phyloP scores from a whole-genome alignment of 2,329 filamentous ascomycete species.

The Talaromyces verruculosus region DNA sequence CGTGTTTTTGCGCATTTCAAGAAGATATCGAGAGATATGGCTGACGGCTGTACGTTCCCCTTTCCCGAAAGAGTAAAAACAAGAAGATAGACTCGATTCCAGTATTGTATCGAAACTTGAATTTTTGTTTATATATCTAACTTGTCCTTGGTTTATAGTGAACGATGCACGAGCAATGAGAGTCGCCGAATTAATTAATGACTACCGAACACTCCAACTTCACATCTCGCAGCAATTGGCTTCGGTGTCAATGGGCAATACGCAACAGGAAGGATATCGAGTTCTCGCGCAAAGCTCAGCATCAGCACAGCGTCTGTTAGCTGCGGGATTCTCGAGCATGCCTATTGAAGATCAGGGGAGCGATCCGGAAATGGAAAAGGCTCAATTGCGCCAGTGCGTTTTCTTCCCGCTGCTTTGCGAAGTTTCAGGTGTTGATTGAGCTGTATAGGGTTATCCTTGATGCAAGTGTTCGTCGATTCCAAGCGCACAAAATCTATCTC shows the following conservation, averaged over 20 bases:
- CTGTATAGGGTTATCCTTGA: conserved; percentile 58
- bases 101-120: neutral
- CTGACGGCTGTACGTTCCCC: conserved; percentile 55
- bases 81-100: neutral
- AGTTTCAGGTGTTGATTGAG: neutral
- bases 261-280: conserved; percentile 59
- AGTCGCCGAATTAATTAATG: conserved; percentile 63
- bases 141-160: conserved; percentile 43
- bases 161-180: conserved; percentile 64
- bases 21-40: conserved; percentile 41
- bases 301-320: conserved; percentile 57
- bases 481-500: conserved; percentile 62
- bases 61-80: conserved; percentile 14
- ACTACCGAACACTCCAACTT: conserved; percentile 61
- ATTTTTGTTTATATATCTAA: conserved; percentile 4
- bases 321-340: conserved; percentile 45
- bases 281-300: conserved; percentile 57
- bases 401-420: neutral
- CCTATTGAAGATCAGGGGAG: conserved; percentile 40
- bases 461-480: conserved; percentile 60
- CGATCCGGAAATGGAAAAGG: conserved; percentile 54
- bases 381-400: conserved; percentile 50
- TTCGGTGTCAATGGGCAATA: conserved; percentile 54
- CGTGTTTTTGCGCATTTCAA: conserved; percentile 12
- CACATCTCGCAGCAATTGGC: conserved; percentile 58